A percentile compares a stretch with the other conserved stretches of the same genome.
Evolutionary conservation across 2,329 filamentous ascomycete species (phyloP).

Genomic region (Fusarium staphyleae): DNA sequence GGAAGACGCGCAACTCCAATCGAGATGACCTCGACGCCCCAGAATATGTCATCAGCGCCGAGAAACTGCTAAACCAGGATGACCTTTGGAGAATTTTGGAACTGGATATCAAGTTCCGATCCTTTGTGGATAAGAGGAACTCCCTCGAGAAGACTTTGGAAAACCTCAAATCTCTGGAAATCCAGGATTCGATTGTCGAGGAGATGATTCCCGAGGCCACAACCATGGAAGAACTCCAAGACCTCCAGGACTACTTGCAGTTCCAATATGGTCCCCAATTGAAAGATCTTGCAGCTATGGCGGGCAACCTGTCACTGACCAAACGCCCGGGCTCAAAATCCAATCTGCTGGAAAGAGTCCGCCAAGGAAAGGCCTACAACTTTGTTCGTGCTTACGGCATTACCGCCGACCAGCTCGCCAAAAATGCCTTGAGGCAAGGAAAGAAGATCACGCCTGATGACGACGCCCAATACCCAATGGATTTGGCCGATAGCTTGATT

Average conservation of each 20-base stretch:
- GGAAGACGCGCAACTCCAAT: slow-evolving; percentile 68
- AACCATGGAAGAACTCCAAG: slow-evolving; percentile 94
- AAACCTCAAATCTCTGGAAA: slow-evolving; percentile 68
- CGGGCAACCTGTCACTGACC: slow-evolving; percentile 68
- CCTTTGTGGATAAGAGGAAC: slow-evolving; percentile 90
- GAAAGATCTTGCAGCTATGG: slow-evolving; percentile 75
- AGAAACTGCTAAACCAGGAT: slow-evolving; percentile 89
- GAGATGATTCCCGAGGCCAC: slow-evolving; percentile 81
- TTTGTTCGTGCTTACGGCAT: slow-evolving; percentile 92
- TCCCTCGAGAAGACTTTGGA: slow-evolving; percentile 81
- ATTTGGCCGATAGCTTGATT: slow-evolving; percentile 82
- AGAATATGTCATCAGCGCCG: slow-evolving; percentile 77
- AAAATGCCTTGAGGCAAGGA: slow-evolving; percentile 81
- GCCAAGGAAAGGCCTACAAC: slow-evolving; percentile 78
- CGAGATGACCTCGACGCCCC: slow-evolving; percentile 73
- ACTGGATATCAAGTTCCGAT: slow-evolving; percentile 92
- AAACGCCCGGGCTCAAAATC: slow-evolving; percentile 86
- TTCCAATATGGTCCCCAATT: slow-evolving; percentile 89
- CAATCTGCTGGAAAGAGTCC: slow-evolving; percentile 82
- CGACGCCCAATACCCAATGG: slow-evolving; percentile 77
- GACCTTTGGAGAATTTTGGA: slow-evolving; percentile 97
- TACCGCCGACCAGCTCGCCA: slow-evolving; percentile 84
- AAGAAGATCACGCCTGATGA: slow-evolving; percentile 87
- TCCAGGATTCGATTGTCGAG: slow-evolving; percentile 78
- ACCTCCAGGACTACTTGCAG: slow-evolving; percentile 94